Conservation (phyloP, 345 rosid genomes). For the Tarenaya hassleriana region DNA sequence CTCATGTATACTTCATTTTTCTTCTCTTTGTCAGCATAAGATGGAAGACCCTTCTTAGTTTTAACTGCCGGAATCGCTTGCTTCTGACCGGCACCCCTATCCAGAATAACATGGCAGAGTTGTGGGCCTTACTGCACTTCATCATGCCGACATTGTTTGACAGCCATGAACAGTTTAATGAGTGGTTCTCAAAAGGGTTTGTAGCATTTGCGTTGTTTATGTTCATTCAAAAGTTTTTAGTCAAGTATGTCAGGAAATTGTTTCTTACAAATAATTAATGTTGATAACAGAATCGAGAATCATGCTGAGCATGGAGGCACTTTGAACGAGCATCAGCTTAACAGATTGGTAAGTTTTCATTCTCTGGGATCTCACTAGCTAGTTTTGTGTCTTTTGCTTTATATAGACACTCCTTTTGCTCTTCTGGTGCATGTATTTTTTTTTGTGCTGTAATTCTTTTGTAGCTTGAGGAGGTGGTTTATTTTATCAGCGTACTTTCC, state of each 20-base stretch:
- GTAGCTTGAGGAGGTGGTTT: background rate
- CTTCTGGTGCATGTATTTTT: slow-evolving; percentile 3
- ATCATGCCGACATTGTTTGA: slow-evolving; percentile 99
- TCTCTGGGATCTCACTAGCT: background rate
- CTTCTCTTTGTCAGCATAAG: slow-evolving; percentile 67
- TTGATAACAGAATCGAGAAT: slow-evolving; percentile 72
- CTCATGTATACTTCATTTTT: slow-evolving; percentile 15
- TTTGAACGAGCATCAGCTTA: slow-evolving; percentile 98
- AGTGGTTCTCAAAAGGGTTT: slow-evolving; percentile 99
- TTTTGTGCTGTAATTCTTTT: slow-evolving; percentile 14
- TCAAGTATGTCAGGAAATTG: slow-evolving; percentile 4
- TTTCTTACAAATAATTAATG: slow-evolving; percentile 22
- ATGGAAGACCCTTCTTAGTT: slow-evolving; percentile 98
- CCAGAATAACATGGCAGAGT: slow-evolving; percentile 99
- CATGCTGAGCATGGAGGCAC: slow-evolving; percentile 99
- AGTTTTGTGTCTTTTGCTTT: background rate
- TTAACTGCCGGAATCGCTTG: slow-evolving; percentile 95
- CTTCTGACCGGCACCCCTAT: slow-evolving; percentile 99
- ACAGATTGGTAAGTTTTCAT: slow-evolving; percentile 73
- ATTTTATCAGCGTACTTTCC: slow-evolving; percentile 3
- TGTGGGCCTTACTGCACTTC: slow-evolving; percentile 99
- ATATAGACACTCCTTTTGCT: background rate
- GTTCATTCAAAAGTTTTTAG: slow-evolving; percentile 18
- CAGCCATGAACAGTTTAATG: slow-evolving; percentile 97
- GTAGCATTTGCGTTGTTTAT: slow-evolving; percentile 22